phyloP scores from a whole-genome alignment of 352 stramenopile genomes.

The Plasmopara muralis region DNA sequence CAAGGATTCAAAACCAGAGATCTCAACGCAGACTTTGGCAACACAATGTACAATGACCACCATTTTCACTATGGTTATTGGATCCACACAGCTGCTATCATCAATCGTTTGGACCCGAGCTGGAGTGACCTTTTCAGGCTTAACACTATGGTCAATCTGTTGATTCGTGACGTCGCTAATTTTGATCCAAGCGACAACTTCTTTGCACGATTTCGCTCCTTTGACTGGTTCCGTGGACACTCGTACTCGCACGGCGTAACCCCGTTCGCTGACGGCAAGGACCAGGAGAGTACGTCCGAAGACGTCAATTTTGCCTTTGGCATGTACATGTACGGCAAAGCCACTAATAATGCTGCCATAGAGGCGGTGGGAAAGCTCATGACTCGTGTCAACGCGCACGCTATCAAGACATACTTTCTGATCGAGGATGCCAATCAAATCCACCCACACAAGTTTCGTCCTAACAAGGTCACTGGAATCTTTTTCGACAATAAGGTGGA shows the following conservation, averaged over 20 bases:
- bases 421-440: conserved; percentile 54
- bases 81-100: conserved; percentile 48
- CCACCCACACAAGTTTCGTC: conserved; percentile 47
- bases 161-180: conserved; percentile 70
- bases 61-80: conserved; percentile 81
- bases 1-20: conserved; percentile 38
- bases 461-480: conserved; percentile 66
- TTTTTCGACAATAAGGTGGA: conserved; percentile 68
- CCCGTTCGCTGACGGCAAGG: conserved; percentile 51
- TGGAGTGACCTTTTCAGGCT: conserved; percentile 46
- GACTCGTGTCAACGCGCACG: conserved; percentile 52
- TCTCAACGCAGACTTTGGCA: conserved; percentile 61
- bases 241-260: conserved; percentile 65
- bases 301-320: conserved; percentile 77
- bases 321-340: conserved; percentile 65
- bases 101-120: conserved; percentile 47
- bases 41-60: conserved; percentile 76
- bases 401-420: conserved; percentile 67
- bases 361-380: conserved; percentile 65
- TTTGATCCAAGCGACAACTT: conserved; percentile 38
- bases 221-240: conserved; percentile 63
- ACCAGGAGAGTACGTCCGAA: conserved; percentile 63
- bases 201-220: conserved; percentile 67
- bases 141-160: conserved; percentile 45
- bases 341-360: conserved; percentile 40